These are phyloP conservation scores for Buddleja alternifolia DNA, from an alignment of 257 asterid genomes.

Conservation along the genomic window DNA sequence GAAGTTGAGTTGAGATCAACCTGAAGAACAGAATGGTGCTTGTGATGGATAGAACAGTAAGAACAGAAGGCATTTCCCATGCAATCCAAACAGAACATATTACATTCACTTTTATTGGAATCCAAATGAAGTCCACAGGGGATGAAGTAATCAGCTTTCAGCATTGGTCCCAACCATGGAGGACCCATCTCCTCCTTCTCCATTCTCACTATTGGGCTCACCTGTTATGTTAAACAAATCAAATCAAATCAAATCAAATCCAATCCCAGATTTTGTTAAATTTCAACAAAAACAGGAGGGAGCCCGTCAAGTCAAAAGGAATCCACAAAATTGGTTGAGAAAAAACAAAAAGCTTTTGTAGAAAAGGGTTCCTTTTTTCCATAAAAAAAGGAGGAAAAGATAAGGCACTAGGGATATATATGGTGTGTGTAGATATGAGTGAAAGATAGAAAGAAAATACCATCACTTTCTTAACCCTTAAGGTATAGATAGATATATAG, in stretches of 20 bases:
- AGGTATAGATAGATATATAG: neutral
- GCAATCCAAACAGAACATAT: slow-evolving; percentile 79
- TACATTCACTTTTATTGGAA: slow-evolving; percentile 63
- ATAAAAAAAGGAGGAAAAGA: neutral
- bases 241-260: too few species aligned
- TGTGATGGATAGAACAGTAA: slow-evolving; percentile 54
- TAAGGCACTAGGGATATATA: neutral
- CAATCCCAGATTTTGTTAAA: neutral
- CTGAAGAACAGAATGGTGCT: slow-evolving; percentile 62
- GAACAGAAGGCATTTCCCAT: slow-evolving; percentile 65
- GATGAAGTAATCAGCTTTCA: slow-evolving; percentile 53
- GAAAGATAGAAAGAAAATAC: neutral
- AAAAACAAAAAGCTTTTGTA: neutral
- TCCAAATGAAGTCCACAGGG: slow-evolving; percentile 54
- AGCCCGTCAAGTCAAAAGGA: neutral
- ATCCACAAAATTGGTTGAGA: neutral
- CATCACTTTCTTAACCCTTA: slow-evolving; percentile 24
- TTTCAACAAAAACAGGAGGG: neutral
- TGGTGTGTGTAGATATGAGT: neutral
- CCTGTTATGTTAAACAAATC: slow-evolving; percentile 42
- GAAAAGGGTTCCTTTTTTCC: neutral
- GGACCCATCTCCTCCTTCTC: slow-evolving; percentile 43
- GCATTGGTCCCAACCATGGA: slow-evolving; percentile 65
- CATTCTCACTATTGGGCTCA: slow-evolving; percentile 43
- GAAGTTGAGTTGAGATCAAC: too few species aligned